These are phyloP conservation scores for Acer saccharum DNA, from an alignment of 345 rosid genomes.

Conservation along the genomic window DNA sequence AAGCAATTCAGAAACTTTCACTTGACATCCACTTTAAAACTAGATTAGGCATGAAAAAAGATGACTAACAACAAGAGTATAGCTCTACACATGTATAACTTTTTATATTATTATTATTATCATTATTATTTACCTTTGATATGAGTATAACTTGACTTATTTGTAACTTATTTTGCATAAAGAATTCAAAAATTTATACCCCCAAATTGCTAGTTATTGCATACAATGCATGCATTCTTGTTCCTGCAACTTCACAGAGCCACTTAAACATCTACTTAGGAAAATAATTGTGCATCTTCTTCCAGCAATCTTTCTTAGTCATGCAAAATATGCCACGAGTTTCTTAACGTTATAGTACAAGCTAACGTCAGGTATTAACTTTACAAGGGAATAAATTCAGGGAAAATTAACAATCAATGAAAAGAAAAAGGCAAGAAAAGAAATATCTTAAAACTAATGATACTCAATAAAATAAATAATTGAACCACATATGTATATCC, in stretches of 20 bases:
- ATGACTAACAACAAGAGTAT: neutral
- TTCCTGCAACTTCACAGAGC: neutral
- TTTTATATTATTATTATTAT: neutral
- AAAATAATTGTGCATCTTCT: neutral
- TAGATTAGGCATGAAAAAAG: neutral
- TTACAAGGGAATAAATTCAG: neutral
- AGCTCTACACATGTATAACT: neutral
- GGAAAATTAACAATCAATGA: neutral
- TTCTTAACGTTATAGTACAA: neutral
- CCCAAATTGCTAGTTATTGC: neutral
- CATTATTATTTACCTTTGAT: neutral
- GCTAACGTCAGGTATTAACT: neutral
- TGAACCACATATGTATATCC: neutral
- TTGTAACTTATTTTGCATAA: neutral
- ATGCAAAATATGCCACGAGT: neutral
- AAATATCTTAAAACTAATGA: neutral
- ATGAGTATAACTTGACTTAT: neutral
- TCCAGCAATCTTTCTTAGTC: neutral
- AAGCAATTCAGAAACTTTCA: neutral
- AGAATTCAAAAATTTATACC: neutral
- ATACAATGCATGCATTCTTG: neutral
- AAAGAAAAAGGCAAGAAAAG: neutral
- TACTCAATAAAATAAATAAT: neutral
- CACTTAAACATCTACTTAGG: neutral
- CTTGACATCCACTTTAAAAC: neutral